Evolutionary conservation across 2,329 filamentous ascomycete genomes (phyloP).

Genomic region (Acrocalymma vagum): DNA sequence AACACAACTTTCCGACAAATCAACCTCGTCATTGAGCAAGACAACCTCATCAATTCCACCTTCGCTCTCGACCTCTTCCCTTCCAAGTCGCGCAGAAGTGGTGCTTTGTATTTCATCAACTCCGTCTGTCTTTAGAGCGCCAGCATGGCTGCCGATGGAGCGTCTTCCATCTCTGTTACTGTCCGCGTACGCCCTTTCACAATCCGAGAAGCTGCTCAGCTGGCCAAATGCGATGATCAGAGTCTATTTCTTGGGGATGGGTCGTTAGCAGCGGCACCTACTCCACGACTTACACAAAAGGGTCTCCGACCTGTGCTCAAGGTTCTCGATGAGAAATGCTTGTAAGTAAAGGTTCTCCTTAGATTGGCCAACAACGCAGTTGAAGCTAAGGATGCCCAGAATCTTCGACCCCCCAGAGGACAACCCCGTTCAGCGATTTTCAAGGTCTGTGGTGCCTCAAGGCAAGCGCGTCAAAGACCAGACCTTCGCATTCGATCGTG

Average conservation of each 20-base stretch:
- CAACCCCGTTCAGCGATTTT: slow-evolving; percentile 88
- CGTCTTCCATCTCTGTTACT: slow-evolving; percentile 60
- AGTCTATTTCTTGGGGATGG: slow-evolving; percentile 96
- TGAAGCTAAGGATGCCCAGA: slow-evolving; percentile 59
- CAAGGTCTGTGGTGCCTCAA: slow-evolving; percentile 76
- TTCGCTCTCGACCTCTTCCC: slow-evolving; percentile 22
- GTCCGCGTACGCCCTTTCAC: slow-evolving; percentile 73
- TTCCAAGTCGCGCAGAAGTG: slow-evolving; percentile 16
- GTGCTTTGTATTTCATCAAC: slow-evolving; percentile 19
- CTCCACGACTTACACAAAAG: slow-evolving; percentile 84
- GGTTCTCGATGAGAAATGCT: slow-evolving; percentile 92
- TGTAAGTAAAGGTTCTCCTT: slow-evolving; percentile 70
- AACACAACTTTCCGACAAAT: slow-evolving; percentile 32
- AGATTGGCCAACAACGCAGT: slow-evolving; percentile 2
- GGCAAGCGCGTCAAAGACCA: slow-evolving; percentile 97
- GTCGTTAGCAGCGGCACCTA: slow-evolving; percentile 85
- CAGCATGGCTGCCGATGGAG: slow-evolving; percentile 52
- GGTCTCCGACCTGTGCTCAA: slow-evolving; percentile 93
- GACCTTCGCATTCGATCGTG: slow-evolving; percentile 94
- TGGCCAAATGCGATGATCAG: slow-evolving; percentile 81
- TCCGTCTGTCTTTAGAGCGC: slow-evolving; percentile 20
- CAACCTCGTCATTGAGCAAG: slow-evolving; percentile 29
- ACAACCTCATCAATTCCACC: slow-evolving; percentile 21
- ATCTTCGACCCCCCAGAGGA: slow-evolving; percentile 98
- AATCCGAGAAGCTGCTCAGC: slow-evolving; percentile 93